Percentiles rank a stretch among this genome's conserved stretches.
Conservation (phyloP, 371 early-diverging fungal genomes). For the Rhizopus sp. region DNA sequence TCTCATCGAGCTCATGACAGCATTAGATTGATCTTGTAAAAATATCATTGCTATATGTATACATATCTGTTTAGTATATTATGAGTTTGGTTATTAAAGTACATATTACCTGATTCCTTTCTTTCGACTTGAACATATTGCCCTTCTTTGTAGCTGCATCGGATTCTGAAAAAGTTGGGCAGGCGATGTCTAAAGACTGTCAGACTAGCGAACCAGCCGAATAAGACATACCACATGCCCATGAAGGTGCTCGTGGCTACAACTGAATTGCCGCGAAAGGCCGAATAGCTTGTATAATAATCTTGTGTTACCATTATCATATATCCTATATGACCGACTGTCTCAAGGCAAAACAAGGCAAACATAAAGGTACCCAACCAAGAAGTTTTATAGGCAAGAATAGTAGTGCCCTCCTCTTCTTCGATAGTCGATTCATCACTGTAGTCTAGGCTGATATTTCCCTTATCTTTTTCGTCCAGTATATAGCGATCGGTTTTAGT, state of each 20-base stretch:
- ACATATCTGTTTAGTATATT: not conserved
- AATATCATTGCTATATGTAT: conserved; percentile 16
- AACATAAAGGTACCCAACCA: conserved; percentile 30
- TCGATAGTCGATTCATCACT: conserved; percentile 10
- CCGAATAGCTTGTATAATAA: conserved; percentile 37
- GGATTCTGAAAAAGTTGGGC: conserved; percentile 71
- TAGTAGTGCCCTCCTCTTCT: conserved; percentile 33
- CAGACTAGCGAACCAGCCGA: conserved; percentile 63
- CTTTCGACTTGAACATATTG: conserved; percentile 71
- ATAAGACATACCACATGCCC: conserved; percentile 67
- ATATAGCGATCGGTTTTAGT: conserved; percentile 2
- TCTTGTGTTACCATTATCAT: conserved; percentile 42
- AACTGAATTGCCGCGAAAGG: conserved; percentile 31
- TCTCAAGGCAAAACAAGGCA: conserved; percentile 31
- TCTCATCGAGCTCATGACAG: conserved; percentile 13
- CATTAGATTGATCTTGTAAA: conserved; percentile 13
- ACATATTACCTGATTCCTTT: conserved; percentile 34
- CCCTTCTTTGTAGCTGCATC: conserved; percentile 53
- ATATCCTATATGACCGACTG: conserved; percentile 37
- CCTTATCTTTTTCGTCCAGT: not conserved
- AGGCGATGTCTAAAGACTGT: conserved; percentile 47
- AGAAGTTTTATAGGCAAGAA: conserved; percentile 45
- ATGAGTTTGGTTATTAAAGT: not conserved
- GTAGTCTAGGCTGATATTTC: not conserved
- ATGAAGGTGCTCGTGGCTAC: conserved; percentile 49